Conservation (phyloP, 768 basidiomycete genomes). For the Russula sp. region DNA sequence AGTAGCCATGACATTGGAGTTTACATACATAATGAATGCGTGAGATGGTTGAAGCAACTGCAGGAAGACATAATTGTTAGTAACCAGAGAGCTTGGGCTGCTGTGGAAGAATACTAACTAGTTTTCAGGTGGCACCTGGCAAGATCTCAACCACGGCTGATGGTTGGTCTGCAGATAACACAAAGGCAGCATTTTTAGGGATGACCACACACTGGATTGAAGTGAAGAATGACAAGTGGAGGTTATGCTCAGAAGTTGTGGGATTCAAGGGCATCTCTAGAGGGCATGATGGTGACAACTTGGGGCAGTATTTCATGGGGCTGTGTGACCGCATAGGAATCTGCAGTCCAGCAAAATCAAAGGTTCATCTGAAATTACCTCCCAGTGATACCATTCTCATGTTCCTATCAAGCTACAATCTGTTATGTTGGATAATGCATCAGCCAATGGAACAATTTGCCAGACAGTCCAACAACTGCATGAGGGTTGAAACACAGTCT, state of each 20-base stretch:
- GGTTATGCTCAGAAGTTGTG: conserved; percentile 24
- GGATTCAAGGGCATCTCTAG: conserved; percentile 27
- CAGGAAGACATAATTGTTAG: background rate
- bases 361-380: conserved; percentile 24
- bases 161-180: conserved; percentile 24
- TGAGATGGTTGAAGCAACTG: background rate
- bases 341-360: conserved; percentile 15
- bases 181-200: conserved; percentile 26
- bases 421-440: too few species aligned
- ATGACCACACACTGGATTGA: background rate
- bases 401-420: too few species aligned
- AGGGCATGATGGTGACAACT: conserved; percentile 18
- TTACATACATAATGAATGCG: background rate
- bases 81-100: too few species aligned
- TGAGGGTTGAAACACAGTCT: too few species aligned
- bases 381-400: too few species aligned
- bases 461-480: too few species aligned
- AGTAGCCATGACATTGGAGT: background rate
- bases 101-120: too few species aligned
- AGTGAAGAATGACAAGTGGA: conserved; percentile 25
- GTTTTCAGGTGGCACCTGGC: conserved; percentile 9
- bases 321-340: conserved; percentile 29
- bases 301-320: conserved; percentile 25
- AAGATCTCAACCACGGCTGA: conserved; percentile 20
- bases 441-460: too few species aligned